phyloP scores from a whole-genome alignment of 768 basidiomycete genomes.

The Macrolepiota fuliginosa region DNA sequence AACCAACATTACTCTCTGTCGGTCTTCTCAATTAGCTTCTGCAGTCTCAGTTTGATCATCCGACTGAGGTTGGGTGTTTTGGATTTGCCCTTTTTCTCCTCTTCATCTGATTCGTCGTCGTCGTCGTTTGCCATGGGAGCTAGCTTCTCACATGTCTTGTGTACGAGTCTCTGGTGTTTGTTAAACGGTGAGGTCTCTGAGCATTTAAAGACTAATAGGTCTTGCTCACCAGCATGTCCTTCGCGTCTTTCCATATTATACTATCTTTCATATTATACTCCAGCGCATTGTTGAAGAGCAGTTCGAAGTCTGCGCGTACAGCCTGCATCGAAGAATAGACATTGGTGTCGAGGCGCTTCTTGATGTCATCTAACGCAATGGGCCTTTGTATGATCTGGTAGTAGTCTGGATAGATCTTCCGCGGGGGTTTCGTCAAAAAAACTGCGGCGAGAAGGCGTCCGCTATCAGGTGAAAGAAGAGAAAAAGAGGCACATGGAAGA shows the following conservation, averaged over 20 bases:
- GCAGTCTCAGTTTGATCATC: conserved; percentile 63
- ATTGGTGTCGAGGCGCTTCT: conserved; percentile 64
- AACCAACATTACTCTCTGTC: conserved; percentile 58
- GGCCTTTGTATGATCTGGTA: conserved; percentile 77
- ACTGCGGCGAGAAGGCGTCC: conserved; percentile 60
- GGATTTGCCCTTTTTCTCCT: conserved; percentile 43
- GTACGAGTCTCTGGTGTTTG: conserved; percentile 42
- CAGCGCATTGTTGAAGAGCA: conserved; percentile 80
- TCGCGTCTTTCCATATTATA: conserved; percentile 79
- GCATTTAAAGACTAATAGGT: not conserved
- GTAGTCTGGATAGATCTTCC: conserved; percentile 82
- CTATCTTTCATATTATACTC: conserved; percentile 81
- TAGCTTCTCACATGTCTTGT: conserved; percentile 47
- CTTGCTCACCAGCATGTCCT: conserved; percentile 68
- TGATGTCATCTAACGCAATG: conserved; percentile 88
- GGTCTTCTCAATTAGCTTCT: conserved; percentile 71
- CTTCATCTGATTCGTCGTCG: conserved; percentile 33
- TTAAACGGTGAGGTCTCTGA: conserved; percentile 7
- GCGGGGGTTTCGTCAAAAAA: conserved; percentile 70
- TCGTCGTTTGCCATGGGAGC: conserved; percentile 34
- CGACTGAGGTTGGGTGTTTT: conserved; percentile 65
- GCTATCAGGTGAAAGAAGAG: conserved; percentile 35
- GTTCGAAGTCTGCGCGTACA: conserved; percentile 70
- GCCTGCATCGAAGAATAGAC: conserved; percentile 62
- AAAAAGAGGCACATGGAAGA: conserved; percentile 11